phyloP scores from a whole-genome alignment of 148 eudicot species.

The Chenopodium album region DNA sequence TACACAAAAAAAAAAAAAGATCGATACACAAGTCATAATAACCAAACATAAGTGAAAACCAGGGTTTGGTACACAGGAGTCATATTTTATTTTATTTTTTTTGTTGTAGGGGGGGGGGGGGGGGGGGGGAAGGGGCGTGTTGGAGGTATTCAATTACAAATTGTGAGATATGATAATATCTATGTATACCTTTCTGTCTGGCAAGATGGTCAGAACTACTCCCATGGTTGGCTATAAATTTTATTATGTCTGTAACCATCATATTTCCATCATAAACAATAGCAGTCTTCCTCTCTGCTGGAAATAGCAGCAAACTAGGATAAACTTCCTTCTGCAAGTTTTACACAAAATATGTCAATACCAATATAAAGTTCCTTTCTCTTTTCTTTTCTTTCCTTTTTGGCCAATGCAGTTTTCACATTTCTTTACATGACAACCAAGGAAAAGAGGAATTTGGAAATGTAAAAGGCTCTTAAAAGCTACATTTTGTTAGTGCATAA shows the following conservation, averaged over 20 bases:
- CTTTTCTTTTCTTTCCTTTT: neutral
- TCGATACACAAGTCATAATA: neutral
- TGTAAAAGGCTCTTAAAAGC: too few relatives aligned
- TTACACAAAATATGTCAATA: conserved; percentile 18
- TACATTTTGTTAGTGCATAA: neutral
- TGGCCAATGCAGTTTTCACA: neutral
- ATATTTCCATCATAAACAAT: conserved; percentile 67
- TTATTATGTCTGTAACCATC: conserved; percentile 56
- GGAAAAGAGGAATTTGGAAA: neutral
- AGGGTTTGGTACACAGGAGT: too few relatives aligned
- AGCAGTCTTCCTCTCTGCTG: conserved; percentile 61
- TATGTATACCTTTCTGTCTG: conserved; percentile 47
- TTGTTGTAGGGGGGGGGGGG: neutral
- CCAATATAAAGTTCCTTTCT: neutral
- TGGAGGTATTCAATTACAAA: neutral
- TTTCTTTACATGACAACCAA: neutral
- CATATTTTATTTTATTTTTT: too few relatives aligned
- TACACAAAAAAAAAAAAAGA: neutral
- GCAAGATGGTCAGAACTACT: conserved; percentile 43
- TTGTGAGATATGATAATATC: neutral
- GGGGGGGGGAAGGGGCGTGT: neutral
- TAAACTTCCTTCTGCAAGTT: conserved; percentile 73
- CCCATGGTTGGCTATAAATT: conserved; percentile 61
- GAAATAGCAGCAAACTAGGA: conserved; percentile 75
- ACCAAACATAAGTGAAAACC: neutral